Conservation (phyloP, 768 basidiomycete species). For the Russula griseocarnosa region DNA sequence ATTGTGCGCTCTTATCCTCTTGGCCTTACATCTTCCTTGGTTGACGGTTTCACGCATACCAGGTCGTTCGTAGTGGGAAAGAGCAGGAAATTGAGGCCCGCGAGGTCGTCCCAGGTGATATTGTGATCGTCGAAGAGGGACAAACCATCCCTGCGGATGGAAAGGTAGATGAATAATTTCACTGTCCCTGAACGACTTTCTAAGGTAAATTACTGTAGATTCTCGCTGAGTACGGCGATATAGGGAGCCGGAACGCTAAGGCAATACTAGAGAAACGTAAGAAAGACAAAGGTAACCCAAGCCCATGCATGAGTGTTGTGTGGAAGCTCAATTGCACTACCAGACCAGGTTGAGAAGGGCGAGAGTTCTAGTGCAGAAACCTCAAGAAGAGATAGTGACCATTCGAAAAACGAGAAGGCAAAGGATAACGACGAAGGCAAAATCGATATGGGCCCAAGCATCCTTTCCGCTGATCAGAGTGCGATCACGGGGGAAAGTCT, state of each 20-base stretch:
- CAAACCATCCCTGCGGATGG: conserved; percentile 45
- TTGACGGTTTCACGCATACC: background rate
- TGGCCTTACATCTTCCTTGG: background rate
- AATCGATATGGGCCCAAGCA: conserved; percentile 40
- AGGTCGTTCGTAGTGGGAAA: conserved; percentile 40
- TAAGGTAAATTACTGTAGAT: conserved; percentile 32
- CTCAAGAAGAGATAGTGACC: background rate
- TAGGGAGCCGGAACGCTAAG: conserved; percentile 35
- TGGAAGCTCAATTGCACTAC: background rate
- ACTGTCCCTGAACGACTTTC: background rate
- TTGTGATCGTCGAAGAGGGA: conserved; percentile 44
- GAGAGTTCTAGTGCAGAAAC: background rate
- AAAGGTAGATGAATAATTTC: conserved; percentile 31
- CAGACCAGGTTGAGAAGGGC: background rate
- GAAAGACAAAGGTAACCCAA: background rate
- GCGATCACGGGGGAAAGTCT: conserved; percentile 48
- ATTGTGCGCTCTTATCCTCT: conserved; percentile 25
- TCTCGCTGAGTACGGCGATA: conserved; percentile 41
- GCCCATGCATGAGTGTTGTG: background rate
- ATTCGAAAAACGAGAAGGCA: conserved; percentile 19
- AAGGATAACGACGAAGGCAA: conserved; percentile 23
- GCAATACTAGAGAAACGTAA: conserved; percentile 32
- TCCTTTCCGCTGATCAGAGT: conserved; percentile 44
- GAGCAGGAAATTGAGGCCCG: conserved; percentile 44
- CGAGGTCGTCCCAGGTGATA: conserved; percentile 45